Percentiles rank a stretch among this genome's conserved stretches.
Evolutionary conservation across 345 rosid genomes (phyloP).

Genomic region (Acer saccharum): DNA sequence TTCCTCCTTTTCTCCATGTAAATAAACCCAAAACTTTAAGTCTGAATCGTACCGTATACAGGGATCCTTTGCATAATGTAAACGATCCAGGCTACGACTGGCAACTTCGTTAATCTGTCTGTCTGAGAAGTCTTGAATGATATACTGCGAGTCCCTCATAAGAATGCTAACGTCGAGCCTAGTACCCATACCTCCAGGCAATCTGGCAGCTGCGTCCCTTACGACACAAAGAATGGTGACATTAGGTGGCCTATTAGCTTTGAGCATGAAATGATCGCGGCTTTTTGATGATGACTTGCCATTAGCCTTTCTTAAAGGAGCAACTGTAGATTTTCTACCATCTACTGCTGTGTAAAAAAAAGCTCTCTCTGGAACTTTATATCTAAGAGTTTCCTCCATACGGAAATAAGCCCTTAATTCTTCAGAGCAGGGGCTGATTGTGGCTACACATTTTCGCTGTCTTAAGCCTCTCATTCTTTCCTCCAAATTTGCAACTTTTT

Average conservation of each 20-base stretch:
- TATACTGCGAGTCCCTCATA: constrained; percentile 87
- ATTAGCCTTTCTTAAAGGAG: constrained; percentile 95
- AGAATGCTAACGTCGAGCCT: constrained; percentile 97
- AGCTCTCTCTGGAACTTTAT: constrained; percentile 96
- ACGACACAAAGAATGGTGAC: constrained; percentile 97
- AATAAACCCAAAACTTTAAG: constrained; percentile 93
- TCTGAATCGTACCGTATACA: constrained; percentile 89
- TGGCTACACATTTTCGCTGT: constrained; percentile 44
- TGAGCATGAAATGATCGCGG: constrained; percentile 97
- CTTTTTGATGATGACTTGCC: constrained; percentile 99
- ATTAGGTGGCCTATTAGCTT: constrained; percentile 97
- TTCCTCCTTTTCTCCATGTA: constrained; percentile 95
- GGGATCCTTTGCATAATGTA: constrained; percentile 98
- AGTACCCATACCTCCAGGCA: constrained; percentile 98
- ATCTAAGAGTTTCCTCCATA: constrained; percentile 86
- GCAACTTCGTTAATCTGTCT: constrained; percentile 90
- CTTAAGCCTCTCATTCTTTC: constrained; percentile 38
- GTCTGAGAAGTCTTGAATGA: constrained; percentile 89
- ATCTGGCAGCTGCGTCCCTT: constrained; percentile 96
- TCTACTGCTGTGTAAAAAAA: constrained; percentile 95
- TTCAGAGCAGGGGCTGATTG: constrained; percentile 77
- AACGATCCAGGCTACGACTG: constrained; percentile 96
- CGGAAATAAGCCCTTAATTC: constrained; percentile 91
- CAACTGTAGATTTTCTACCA: constrained; percentile 93
- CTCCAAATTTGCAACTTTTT: constrained; percentile 29